These are phyloP conservation scores for Linanthus parryae DNA, from an alignment of 148 eudicot species.

Conservation along the genomic window DNA sequence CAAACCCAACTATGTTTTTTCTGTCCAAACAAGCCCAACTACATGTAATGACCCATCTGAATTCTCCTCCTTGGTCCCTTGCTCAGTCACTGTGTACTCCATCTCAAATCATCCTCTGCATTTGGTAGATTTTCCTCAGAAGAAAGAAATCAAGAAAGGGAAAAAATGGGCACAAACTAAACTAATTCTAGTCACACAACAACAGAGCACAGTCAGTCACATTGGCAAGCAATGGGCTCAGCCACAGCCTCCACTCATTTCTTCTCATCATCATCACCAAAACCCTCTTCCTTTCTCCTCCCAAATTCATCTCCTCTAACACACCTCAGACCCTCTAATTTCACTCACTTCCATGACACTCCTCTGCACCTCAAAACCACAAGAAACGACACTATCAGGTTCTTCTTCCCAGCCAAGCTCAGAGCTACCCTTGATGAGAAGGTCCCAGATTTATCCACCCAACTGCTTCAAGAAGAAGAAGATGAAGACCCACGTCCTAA, in stretches of 20 bases:
- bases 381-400: conserved; percentile 1
- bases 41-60: too few relatives aligned
- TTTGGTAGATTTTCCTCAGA: too few relatives aligned
- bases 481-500: conserved; percentile 15
- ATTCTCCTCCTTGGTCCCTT: too few relatives aligned
- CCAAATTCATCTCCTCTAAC: conserved; percentile 11
- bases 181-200: too few relatives aligned
- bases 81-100: too few relatives aligned
- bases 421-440: conserved; percentile 28
- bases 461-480: conserved; percentile 24
- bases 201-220: too few relatives aligned
- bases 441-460: conserved; percentile 11
- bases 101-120: too few relatives aligned
- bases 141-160: too few relatives aligned
- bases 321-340: conserved; percentile 10
- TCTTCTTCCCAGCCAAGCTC: conserved; percentile 4
- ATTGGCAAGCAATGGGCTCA: too few relatives aligned
- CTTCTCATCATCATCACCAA: conserved; percentile 1
- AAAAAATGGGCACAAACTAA: too few relatives aligned
- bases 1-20: too few relatives aligned
- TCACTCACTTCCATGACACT: conserved; percentile 3
- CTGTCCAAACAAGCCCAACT: too few relatives aligned
- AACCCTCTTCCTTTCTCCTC: background rate
- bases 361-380: conserved; percentile 5
- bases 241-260: conserved; percentile 10